Conservation (phyloP, 2,329 filamentous ascomycete species). For the Alternaria arbusti region DNA sequence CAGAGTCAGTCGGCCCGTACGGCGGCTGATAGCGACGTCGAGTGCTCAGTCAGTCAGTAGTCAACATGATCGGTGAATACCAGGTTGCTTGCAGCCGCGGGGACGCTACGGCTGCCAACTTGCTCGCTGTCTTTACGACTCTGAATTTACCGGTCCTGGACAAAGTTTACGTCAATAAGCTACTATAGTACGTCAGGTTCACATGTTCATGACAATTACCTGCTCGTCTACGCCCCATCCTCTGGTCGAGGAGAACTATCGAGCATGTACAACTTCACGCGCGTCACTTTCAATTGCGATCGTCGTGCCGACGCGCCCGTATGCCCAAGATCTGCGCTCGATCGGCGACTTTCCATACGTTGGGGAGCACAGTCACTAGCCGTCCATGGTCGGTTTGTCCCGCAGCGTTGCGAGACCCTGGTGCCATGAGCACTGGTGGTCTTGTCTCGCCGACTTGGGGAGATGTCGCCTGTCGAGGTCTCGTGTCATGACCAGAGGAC, state of each 20-base stretch:
- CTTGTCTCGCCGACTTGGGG: slow-evolving; percentile 9
- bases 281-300: slow-evolving; percentile 33
- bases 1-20: background rate
- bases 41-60: background rate
- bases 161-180: slow-evolving; percentile 6
- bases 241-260: slow-evolving; percentile 1
- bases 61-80: background rate
- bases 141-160: slow-evolving; percentile 1
- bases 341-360: slow-evolving; percentile 28
- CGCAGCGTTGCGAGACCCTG: slow-evolving; percentile 26
- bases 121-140: slow-evolving; percentile 1
- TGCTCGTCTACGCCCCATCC: background rate
- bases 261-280: background rate
- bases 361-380: slow-evolving; percentile 23
- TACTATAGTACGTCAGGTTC: background rate
- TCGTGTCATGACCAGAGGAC: slow-evolving; percentile 10
- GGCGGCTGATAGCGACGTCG: slow-evolving; percentile 1
- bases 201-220: background rate
- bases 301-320: slow-evolving; percentile 20
- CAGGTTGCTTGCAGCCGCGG: slow-evolving; percentile 1
- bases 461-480: background rate
- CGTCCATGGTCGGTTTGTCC: slow-evolving; percentile 24
- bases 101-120: background rate
- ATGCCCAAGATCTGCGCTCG: slow-evolving; percentile 31
- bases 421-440: slow-evolving; percentile 5